Base-by-base conservation (phyloP, 352 stramenopile genomes). In the Globisporangium polare region DNA sequence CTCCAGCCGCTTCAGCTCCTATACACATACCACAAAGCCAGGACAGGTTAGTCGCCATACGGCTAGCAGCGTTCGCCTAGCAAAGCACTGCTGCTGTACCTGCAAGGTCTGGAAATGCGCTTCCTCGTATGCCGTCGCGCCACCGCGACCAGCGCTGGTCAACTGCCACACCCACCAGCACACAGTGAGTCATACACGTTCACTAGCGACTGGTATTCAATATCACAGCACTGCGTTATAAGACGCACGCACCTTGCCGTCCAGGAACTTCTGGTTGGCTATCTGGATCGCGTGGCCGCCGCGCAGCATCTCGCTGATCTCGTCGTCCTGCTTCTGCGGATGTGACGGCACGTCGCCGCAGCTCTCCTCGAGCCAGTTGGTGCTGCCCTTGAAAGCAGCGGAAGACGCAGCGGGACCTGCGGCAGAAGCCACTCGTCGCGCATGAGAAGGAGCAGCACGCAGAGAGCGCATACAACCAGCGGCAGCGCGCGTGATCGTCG, bases 291-390 rank as follows among this genome's bases (percentile, higher is more conserved):
- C 80, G 65, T 90, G 83, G 56, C 79, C 83, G 42, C 74, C 75
- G 24, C 83, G 83, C 55, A 90, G 50, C 83, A 92, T 92, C 63
- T 86, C 72, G 69, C 83, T 89, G 46, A 81, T 63, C 39, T 72
- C 70, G 24, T 68, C 15, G 52, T 90, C 74, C 13, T 75, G 70
- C 27, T 43, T n/a, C 10, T 73, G 71, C 17, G 80, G 75, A 1
- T 60, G 53, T 5, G 43, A 33, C 12, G 83, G 83, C 7, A 92
- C 83, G 37, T 88, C 73, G 8, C 80, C 79, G 42, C 83, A 92
- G 63, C 80, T 72, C 6, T 78, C 29, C 42, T 90, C 80, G 45
- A 92, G 72, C 83, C 83, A 92, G 51, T 88, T 90, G 17, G 43
- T 55, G 58, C 12, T 27, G 50, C 24, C 18, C 42, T 39, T 51